Evolutionary conservation across 495 filamentous ascomycete species (phyloP), one percentile per base, ranked within the genome.

Genomic region (Penicillium salamii): DNA sequence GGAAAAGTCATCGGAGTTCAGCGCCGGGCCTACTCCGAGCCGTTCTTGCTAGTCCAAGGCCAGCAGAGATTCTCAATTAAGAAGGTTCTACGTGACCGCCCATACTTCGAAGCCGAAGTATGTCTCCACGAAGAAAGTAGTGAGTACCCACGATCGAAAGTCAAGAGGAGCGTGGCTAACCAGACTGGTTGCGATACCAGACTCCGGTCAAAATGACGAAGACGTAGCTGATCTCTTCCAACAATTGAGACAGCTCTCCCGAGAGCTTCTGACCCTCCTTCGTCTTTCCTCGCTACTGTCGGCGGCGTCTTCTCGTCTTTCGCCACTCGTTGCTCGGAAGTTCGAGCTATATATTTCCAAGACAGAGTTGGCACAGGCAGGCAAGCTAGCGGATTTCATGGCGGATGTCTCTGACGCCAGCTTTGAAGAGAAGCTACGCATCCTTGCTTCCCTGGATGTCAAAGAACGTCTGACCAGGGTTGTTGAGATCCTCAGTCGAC

Each of bases 341-440:
- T 79, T 97, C 12, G 90, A 96, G 63, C 63, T 91, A 6, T 91
- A 89, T 59, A 95, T 98, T 41, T 77, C 78, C 1, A 83, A 80
- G 63, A 91, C 91, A 52, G 84, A 86, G 42, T 59, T 88, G 28
- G 66, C 75, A 28, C 88, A 96, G 47, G 91, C 93, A 4, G 93
- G 92, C 6, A 75, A 79, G 7, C 73, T 99, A n/a, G 93, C 93
- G 7, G 95, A 99, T 62, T 96, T 97, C 55, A 95, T 97, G 89
- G 83, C 88, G 7, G 91, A 93, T 66, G 80, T 97, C 20, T 80
- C 95, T 2, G 88, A 95, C 42, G 82, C 83, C 32, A 84, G 86
- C 13, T 81, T 91, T 50, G 88, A 96, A 61, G 93, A 98, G 56
- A 95, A 90, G 72, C 75, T 98, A 24, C 80, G 88, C 44, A 80